Evolutionary conservation across 192 early-diverging fungal species (phyloP).

Genomic region (Coemansia reversa): DNA sequence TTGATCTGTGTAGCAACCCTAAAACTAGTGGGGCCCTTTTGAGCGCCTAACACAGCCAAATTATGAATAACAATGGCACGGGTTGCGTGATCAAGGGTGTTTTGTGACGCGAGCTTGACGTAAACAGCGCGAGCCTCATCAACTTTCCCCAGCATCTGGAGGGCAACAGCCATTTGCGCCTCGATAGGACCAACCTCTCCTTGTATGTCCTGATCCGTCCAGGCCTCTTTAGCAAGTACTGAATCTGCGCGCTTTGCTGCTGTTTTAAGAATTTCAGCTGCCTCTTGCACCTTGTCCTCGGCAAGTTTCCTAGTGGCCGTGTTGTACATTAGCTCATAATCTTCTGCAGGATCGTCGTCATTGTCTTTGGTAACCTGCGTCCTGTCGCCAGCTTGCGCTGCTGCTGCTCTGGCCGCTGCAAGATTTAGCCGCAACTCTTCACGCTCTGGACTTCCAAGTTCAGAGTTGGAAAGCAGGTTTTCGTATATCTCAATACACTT

Average conservation of each 20-base stretch:
- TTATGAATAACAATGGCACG: conserved; percentile 38
- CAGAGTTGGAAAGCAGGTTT: conserved; percentile 17
- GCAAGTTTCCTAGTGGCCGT: conserved; percentile 33
- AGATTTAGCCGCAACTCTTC: conserved; percentile 39
- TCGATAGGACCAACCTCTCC: conserved; percentile 37
- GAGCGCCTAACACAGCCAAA: conserved; percentile 4
- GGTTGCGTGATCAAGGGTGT: conserved; percentile 16
- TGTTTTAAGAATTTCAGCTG: conserved; percentile 16
- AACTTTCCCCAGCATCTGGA: conserved; percentile 23
- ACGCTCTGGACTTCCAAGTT: conserved; percentile 14
- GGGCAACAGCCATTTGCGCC: conserved; percentile 37
- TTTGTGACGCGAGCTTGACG: conserved; percentile 11
- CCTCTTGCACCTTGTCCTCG: conserved; percentile 21
- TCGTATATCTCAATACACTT: conserved; percentile 39
- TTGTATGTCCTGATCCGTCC: conserved; percentile 35
- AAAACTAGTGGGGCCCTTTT: not conserved
- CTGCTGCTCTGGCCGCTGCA: conserved; percentile 42
- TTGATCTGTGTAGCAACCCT: conserved; percentile 11
- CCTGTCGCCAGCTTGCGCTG: conserved; percentile 18
- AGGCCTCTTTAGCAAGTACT: conserved; percentile 19
- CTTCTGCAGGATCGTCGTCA: not conserved
- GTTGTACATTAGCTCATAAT: conserved; percentile 49
- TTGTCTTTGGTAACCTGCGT: not conserved
- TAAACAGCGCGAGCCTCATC: conserved; percentile 22
- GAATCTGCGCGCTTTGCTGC: conserved; percentile 20